phyloP scores from a whole-genome alignment of 208 protist species.

The Trypanosomatidae sp. region DNA sequence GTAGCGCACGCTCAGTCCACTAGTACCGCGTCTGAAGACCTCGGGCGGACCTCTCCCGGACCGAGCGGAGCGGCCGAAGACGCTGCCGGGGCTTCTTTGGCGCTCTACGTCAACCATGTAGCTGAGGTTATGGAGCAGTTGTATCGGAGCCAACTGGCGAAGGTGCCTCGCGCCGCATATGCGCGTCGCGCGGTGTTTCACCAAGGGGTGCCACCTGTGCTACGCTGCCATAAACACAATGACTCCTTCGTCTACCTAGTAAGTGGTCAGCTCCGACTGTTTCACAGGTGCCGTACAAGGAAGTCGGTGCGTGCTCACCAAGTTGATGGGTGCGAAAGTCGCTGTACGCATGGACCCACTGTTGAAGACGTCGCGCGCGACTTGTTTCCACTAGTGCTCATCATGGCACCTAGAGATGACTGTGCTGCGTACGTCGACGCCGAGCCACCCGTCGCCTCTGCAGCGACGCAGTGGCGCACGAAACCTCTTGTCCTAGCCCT shows the following conservation, averaged over 20 bases:
- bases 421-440: conserved; percentile 22
- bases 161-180: conserved; percentile 14
- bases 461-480: conserved; percentile 10
- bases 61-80: background rate
- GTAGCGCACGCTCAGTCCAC: background rate
- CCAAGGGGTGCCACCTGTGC: conserved; percentile 33
- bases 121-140: conserved; percentile 18
- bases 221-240: conserved; percentile 26
- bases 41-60: background rate
- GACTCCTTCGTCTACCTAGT: conserved; percentile 20
- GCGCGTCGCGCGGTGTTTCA: conserved; percentile 40
- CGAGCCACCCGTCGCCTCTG: conserved; percentile 12
- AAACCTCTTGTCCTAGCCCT: conserved; percentile 17
- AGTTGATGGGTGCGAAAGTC: background rate
- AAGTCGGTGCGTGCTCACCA: background rate
- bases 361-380: conserved; percentile 14
- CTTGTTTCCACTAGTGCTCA: conserved; percentile 18
- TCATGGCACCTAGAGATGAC: conserved; percentile 16
- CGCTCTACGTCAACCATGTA: background rate
- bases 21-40: background rate
- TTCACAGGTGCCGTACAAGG: conserved; percentile 1
- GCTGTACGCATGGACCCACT: conserved; percentile 4
- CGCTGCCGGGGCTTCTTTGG: background rate
- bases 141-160: conserved; percentile 18
- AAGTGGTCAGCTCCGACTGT: conserved; percentile 9